Percentiles rank a stretch among this genome's conserved stretches.
Evolutionary conservation across 176 grass and related monocot species (phyloP).

Genomic region (Cenchrus purpureus): DNA sequence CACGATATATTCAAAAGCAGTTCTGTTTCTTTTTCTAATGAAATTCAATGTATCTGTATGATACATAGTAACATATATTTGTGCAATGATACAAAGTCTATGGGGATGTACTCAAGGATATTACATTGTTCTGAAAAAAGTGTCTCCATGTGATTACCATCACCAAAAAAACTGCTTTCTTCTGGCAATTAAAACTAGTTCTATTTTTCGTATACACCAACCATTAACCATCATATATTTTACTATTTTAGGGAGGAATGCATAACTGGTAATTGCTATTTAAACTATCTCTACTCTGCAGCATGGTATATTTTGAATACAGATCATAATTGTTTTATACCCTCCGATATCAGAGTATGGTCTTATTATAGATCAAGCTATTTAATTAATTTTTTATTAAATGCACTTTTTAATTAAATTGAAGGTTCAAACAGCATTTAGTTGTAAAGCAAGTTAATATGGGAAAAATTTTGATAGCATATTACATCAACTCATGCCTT

Average conservation of each 20-base stretch:
- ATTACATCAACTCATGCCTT: not conserved
- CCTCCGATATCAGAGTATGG: not conserved
- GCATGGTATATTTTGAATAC: not conserved
- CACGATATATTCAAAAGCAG: not conserved
- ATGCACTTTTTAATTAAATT: too few relatives aligned
- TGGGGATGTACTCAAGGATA: not conserved
- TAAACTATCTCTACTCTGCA: not conserved
- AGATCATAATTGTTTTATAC: not conserved
- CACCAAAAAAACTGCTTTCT: slow-evolving; percentile 6
- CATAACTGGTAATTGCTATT: too few relatives aligned
- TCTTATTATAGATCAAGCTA: not conserved
- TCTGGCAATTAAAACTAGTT: slow-evolving; percentile 11
- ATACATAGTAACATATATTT: not conserved
- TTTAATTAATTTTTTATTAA: too few relatives aligned
- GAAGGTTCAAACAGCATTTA: too few relatives aligned
- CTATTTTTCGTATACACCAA: not conserved
- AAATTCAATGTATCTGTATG: slow-evolving; percentile 24
- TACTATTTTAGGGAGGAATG: too few relatives aligned
- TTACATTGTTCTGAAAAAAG: not conserved
- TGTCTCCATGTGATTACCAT: not conserved
- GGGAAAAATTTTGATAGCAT: not conserved
- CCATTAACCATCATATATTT: too few relatives aligned
- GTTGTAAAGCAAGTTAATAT: not conserved
- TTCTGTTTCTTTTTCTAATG: slow-evolving; percentile 3
- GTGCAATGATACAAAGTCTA: slow-evolving; percentile 26